phyloP scores from a whole-genome alignment of 352 stramenopile species.

The Phytopythium oedochilum region DNA sequence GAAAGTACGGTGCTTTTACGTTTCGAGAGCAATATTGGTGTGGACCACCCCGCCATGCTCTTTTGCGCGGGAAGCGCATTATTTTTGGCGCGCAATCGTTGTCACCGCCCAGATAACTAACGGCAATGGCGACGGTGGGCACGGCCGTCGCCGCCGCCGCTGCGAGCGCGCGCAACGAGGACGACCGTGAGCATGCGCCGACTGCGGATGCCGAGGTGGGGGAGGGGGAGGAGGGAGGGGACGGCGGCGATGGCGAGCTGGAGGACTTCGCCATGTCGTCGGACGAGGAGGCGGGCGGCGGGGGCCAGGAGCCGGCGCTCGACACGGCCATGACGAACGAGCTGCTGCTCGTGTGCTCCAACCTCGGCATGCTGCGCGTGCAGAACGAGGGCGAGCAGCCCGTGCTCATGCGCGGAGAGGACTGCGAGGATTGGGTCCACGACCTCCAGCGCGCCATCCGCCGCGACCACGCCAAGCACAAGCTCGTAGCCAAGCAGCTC shows the following conservation, averaged over 20 bases:
- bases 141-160: constrained; percentile 8
- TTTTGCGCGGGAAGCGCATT: not conserved
- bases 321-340: constrained; percentile 86
- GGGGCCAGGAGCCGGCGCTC: constrained; percentile 25
- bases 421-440: constrained; percentile 83
- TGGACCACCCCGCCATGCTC: too few species aligned
- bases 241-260: constrained; percentile 28
- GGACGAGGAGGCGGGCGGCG: constrained; percentile 34
- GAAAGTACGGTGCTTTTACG: too few species aligned
- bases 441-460: constrained; percentile 82
- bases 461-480: constrained; percentile 77
- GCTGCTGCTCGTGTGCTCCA: constrained; percentile 85
- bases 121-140: constrained; percentile 8
- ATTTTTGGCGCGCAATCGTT: constrained; percentile 13
- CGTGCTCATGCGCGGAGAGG: constrained; percentile 76
- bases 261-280: constrained; percentile 58
- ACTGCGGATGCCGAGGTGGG: not conserved
- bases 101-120: not conserved
- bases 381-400: constrained; percentile 43
- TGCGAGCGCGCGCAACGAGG: not conserved
- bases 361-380: constrained; percentile 76
- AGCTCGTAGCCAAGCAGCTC: constrained; percentile 78
- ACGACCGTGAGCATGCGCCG: not conserved
- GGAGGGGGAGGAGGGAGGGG: constrained; percentile 5
- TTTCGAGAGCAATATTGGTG: too few species aligned